Base-by-base conservation (phyloP, 2,329 filamentous ascomycete genomes). In the Ploettnerulaceae sp. region DNA sequence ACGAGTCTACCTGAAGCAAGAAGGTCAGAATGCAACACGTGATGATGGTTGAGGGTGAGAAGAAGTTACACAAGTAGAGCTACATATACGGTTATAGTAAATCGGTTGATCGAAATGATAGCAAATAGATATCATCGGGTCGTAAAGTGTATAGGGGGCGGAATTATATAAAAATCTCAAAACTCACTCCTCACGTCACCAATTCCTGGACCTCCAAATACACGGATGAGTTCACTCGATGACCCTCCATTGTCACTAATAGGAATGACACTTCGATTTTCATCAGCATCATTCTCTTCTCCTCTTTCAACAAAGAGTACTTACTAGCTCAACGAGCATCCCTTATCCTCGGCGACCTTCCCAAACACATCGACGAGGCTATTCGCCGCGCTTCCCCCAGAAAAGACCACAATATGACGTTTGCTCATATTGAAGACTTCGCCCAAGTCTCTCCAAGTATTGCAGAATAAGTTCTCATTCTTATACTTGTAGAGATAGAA, bases 221-320 rank as follows among this genome's bases (percentile, higher is more conserved):
- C 89, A 26, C 93, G 79, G 56, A 96, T 95, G 60, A 96, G 72
- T 70, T 97, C 91, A 34, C 88, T 95, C 2, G 89, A 94, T 58
- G 87, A 94, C 29, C 91, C 91, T 38, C 91, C 91, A 67, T 97
- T 97, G 69, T 97, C 91, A 55, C 86, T 93, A 64, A 96, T 95
- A 26, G 91, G 91, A 42, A 97, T 95, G 49, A 96, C 81, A 66
- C 62, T 65, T 40, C 18, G 42, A 95, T 94, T 67, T 80, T 88
- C 71, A 61, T 54, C 47, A 54, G 48, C 44, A 12, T 35, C 24
- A 8, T 20, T 46, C 17, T 14, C 9, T 6, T 18, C 18, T 28
- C 11, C 29, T 22, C 14, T 24, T 17, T 5, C 18, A 12, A 0
- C n/a, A 17, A 9, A 25, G 3, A 9, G 20, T 9, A 58, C 61